Evolutionary conservation across 2,329 filamentous ascomycete genomes (phyloP).

Genomic region (Trichoderma sp.): DNA sequence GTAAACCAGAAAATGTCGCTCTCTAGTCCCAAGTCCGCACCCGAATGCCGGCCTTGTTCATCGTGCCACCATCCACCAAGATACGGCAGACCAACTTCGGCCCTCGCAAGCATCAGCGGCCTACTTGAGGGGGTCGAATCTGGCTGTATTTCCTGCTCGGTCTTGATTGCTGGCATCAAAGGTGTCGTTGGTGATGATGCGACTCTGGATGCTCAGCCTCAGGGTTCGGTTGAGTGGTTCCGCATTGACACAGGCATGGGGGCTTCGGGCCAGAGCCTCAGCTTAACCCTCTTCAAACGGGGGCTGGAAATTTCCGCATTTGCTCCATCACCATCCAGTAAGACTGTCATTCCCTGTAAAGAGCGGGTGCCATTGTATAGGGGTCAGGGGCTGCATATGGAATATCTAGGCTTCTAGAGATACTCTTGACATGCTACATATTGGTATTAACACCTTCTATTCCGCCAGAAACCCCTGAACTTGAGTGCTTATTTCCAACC

Average conservation of each 20-base stretch:
- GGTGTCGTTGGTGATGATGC: not conserved
- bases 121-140: not conserved
- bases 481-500: not conserved
- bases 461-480: not conserved
- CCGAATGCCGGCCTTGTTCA: conserved; percentile 2
- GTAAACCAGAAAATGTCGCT: not conserved
- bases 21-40: not conserved
- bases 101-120: not conserved
- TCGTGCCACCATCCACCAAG: not conserved
- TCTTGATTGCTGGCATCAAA: not conserved
- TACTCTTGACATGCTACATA: not conserved
- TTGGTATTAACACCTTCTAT: not conserved
- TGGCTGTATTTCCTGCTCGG: not conserved
- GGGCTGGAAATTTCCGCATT: conserved; percentile 14
- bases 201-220: not conserved
- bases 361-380: not conserved
- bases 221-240: not conserved
- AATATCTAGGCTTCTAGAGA: not conserved
- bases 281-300: not conserved
- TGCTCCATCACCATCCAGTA: not conserved
- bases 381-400: not conserved
- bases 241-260: conserved; percentile 8
- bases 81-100: not conserved
- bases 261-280: not conserved
- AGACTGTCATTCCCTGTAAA: not conserved